Percentiles rank a stretch among this genome's conserved stretches.
phyloP scores from a whole-genome alignment of 2,329 filamentous ascomycete species.

The Paraconiothyrium brasiliense region DNA sequence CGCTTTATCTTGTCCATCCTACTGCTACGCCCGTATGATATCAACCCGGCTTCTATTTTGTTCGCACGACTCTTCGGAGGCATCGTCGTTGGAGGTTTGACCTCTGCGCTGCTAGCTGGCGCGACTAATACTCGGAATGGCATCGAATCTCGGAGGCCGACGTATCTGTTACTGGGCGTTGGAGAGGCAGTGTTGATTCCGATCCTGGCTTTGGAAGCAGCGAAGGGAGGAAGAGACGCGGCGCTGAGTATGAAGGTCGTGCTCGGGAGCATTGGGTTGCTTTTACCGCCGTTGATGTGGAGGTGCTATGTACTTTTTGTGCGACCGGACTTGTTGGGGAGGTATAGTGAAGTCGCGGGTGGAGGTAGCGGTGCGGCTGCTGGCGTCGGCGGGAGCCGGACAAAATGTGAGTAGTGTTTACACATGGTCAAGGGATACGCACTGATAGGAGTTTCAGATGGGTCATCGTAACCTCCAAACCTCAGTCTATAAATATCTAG shows the following conservation, averaged over 20 bases:
- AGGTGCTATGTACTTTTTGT: conserved; percentile 35
- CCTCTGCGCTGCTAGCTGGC: conserved; percentile 33
- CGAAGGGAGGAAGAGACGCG: conserved; percentile 27
- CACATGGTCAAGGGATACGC: not conserved
- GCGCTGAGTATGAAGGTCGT: conserved; percentile 32
- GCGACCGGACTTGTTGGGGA: conserved; percentile 34
- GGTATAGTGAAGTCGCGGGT: conserved; percentile 26
- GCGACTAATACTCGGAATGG: conserved; percentile 37
- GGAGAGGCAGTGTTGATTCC: conserved; percentile 35
- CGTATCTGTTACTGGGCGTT: conserved; percentile 33
- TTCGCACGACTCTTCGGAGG: conserved; percentile 37
- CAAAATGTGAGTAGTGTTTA: conserved; percentile 20
- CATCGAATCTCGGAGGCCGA: conserved; percentile 34
- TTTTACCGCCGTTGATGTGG: conserved; percentile 35
- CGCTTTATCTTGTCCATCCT: conserved; percentile 31
- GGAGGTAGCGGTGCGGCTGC: not conserved
- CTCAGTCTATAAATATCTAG: not conserved
- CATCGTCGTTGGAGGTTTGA: conserved; percentile 34
- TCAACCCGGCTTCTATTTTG: conserved; percentile 34
- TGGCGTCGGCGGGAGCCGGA: conserved; percentile 5
- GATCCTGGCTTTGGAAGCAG: conserved; percentile 29
- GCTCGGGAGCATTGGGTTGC: conserved; percentile 25
- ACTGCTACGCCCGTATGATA: conserved; percentile 30
- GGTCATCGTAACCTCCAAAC: conserved; percentile 10
- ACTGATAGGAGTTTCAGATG: conserved; percentile 17